Evolutionary conservation across 192 early-diverging fungal genomes (phyloP).

Genomic region (Rhizophlyctis rosea): DNA sequence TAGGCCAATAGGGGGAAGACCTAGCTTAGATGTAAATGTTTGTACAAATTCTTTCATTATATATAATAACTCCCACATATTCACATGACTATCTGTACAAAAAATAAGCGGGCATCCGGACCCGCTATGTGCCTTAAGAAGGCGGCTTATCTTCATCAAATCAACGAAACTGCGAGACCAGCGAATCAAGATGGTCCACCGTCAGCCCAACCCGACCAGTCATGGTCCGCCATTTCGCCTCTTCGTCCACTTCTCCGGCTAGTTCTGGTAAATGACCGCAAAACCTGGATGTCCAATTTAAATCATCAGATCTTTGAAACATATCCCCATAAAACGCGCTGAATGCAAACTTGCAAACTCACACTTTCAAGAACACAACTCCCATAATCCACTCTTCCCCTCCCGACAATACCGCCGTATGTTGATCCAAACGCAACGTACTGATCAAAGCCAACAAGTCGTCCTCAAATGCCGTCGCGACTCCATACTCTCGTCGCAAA

Average conservation of each 20-base stretch:
- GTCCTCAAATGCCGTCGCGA: neutral
- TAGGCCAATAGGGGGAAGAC: no score
- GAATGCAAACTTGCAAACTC: neutral
- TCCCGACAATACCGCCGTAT: neutral
- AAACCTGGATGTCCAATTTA: neutral
- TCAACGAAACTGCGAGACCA: neutral
- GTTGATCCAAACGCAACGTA: conserved; percentile 6
- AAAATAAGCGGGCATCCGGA: no score
- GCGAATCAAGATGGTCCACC: neutral
- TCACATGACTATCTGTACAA: no score
- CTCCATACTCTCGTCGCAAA: conserved; percentile 10
- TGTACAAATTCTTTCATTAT: no score
- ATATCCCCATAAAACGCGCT: neutral
- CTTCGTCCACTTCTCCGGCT: neutral
- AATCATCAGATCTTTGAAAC: neutral
- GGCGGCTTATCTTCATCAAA: no score
- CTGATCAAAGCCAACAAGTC: conserved; percentile 6
- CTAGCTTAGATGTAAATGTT: no score
- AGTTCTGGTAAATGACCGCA: neutral
- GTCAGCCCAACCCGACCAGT: neutral
- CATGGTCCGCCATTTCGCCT: neutral
- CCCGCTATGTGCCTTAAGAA: no score
- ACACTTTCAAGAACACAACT: conserved; percentile 10
- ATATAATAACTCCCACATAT: no score
- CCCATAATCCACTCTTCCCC: conserved; percentile 14